Conservation (phyloP, 345 rosid genomes). For the Salix exigua region DNA sequence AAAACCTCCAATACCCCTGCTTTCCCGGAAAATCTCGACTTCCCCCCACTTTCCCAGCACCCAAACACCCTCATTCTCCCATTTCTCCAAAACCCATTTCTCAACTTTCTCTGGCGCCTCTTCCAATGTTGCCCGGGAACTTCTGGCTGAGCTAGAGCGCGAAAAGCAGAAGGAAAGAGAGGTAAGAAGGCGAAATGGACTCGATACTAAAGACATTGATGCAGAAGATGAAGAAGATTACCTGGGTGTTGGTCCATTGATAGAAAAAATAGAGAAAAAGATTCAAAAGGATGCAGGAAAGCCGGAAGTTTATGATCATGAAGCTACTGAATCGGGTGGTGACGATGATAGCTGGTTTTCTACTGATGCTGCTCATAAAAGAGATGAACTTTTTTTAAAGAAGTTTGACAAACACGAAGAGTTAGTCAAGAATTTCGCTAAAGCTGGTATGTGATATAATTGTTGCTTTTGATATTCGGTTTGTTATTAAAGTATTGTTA, state of each 20-base stretch:
- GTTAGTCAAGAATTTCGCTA: conserved; percentile 50
- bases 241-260: conserved; percentile 67
- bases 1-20: neutral
- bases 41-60: conserved; percentile 13
- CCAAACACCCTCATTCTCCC: conserved; percentile 25
- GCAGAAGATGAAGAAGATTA: conserved; percentile 80
- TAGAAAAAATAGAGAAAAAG: conserved; percentile 70
- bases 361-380: conserved; percentile 38
- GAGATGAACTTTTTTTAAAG: conserved; percentile 38
- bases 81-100: conserved; percentile 36
- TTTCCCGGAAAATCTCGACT: conserved; percentile 14
- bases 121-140: conserved; percentile 36
- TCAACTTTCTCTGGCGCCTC: conserved; percentile 28
- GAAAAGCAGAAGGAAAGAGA: conserved; percentile 75
- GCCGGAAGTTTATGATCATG: conserved; percentile 37
- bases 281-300: conserved; percentile 39
- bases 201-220: conserved; percentile 71
- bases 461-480: neutral
- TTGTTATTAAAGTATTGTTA: neutral
- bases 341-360: conserved; percentile 50
- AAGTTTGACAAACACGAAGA: conserved; percentile 60
- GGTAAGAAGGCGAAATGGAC: conserved; percentile 58
- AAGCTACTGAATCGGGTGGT: conserved; percentile 69
- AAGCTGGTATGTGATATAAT: conserved; percentile 40
- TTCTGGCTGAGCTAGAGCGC: conserved; percentile 55